Evolutionary conservation across 352 stramenopile genomes (phyloP).

Genomic region (Aphanomyces astaci): DNA sequence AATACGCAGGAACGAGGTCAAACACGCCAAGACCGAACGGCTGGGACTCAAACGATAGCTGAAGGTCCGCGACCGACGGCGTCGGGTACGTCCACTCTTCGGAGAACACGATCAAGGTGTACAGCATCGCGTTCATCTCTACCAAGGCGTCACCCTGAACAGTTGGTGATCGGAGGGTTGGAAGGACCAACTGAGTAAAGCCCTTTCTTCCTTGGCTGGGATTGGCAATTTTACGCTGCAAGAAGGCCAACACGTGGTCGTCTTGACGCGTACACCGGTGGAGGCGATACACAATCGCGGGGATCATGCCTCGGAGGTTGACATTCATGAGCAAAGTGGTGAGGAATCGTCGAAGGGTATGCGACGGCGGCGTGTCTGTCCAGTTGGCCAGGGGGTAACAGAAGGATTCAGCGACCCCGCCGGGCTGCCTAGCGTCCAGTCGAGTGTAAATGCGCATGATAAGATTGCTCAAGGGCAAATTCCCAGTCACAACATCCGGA

Average conservation of each 20-base stretch:
- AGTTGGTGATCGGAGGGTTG: too few species aligned
- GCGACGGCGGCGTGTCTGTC: slow-evolving; percentile 43
- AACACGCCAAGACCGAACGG: slow-evolving; percentile 66
- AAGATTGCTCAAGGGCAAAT: slow-evolving; percentile 24
- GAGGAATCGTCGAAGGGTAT: slow-evolving; percentile 57
- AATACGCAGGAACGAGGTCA: slow-evolving; percentile 62
- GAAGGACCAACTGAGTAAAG: slow-evolving; percentile 24
- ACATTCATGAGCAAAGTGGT: slow-evolving; percentile 52
- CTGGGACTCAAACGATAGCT: slow-evolving; percentile 49
- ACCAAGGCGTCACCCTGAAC: background rate
- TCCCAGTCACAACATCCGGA: slow-evolving; percentile 33
- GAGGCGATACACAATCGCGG: slow-evolving; percentile 48
- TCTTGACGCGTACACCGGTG: slow-evolving; percentile 37
- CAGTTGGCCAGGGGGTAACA: slow-evolving; percentile 38
- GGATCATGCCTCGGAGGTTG: slow-evolving; percentile 33
- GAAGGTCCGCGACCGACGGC: slow-evolving; percentile 42
- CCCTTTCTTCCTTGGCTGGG: slow-evolving; percentile 18
- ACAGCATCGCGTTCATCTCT: slow-evolving; percentile 42
- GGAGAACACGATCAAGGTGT: slow-evolving; percentile 71
- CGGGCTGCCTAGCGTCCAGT: slow-evolving; percentile 34
- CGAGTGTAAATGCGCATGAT: slow-evolving; percentile 42
- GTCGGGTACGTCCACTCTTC: slow-evolving; percentile 63
- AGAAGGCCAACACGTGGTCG: slow-evolving; percentile 28
- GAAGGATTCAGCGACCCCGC: slow-evolving; percentile 29
- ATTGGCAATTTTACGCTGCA: slow-evolving; percentile 25